Conservation (phyloP, 2,329 filamentous ascomycete genomes). For the Verticillium nonalfalfae region DNA sequence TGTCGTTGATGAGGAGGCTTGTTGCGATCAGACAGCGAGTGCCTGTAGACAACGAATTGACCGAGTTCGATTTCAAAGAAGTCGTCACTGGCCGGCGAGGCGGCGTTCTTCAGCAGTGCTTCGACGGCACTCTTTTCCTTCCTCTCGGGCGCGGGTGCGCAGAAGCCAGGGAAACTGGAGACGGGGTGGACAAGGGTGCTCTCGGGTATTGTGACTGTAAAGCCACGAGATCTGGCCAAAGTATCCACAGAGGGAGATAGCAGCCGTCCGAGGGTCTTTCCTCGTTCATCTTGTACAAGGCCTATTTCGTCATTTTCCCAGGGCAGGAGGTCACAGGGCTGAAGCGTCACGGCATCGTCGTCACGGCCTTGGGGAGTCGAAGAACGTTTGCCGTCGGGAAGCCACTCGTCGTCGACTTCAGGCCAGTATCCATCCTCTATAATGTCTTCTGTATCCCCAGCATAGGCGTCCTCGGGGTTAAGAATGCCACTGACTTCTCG, state of each 20-base stretch:
- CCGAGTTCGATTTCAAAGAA: constrained; percentile 46
- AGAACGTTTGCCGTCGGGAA: no score
- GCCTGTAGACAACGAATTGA: constrained; percentile 52
- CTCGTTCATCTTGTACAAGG: not conserved
- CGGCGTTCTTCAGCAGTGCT: constrained; percentile 16
- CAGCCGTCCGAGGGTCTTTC: not conserved
- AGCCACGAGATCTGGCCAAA: not conserved
- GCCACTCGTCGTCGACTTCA: no score
- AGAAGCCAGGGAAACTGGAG: constrained; percentile 15
- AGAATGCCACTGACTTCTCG: no score
- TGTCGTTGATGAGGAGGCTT: not conserved
- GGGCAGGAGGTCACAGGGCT: no score
- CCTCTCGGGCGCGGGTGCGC: constrained; percentile 13
- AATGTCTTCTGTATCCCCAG: no score
- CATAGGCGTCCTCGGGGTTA: no score
- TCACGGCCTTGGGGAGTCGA: no score
- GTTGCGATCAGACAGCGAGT: constrained; percentile 18
- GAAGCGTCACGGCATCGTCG: no score
- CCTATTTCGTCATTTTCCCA: no score
- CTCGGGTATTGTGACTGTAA: constrained; percentile 3
- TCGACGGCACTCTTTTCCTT: constrained; percentile 25
- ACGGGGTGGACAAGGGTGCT: constrained; percentile 5
- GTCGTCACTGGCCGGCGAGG: constrained; percentile 14
- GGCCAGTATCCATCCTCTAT: no score
- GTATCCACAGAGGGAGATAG: not conserved